Evolutionary conservation across 2,329 filamentous ascomycete species (phyloP).

Genomic region (Aspergillus ibericus): DNA sequence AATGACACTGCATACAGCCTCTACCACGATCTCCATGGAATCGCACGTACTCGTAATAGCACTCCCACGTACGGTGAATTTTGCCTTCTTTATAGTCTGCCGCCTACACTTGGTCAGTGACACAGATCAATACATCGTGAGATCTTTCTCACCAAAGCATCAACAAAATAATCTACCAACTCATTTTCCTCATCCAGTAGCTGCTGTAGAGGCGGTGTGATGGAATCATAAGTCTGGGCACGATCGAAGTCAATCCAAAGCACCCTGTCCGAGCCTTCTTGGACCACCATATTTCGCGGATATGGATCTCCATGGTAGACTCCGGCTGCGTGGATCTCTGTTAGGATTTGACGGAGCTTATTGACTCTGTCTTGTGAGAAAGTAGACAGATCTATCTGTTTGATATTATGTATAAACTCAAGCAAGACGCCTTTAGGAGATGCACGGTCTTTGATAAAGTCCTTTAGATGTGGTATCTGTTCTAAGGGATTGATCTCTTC

Average conservation of each 20-base stretch:
- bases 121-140: too few relatives aligned
- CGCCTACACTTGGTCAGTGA: too few relatives aligned
- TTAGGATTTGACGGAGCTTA: constrained; percentile 13
- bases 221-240: constrained; percentile 10
- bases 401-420: constrained; percentile 15
- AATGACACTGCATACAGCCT: too few relatives aligned
- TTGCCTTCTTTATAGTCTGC: too few relatives aligned
- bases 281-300: constrained; percentile 18
- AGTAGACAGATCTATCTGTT: constrained; percentile 11
- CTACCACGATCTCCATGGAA: too few relatives aligned
- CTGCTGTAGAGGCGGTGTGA: too few relatives aligned
- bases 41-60: too few relatives aligned
- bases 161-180: too few relatives aligned
- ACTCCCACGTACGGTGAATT: too few relatives aligned
- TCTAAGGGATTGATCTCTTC: constrained; percentile 1
- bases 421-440: constrained; percentile 17
- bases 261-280: constrained; percentile 8
- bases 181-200: too few relatives aligned
- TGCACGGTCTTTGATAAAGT: constrained; percentile 12
- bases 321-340: constrained; percentile 11
- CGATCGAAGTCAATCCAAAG: constrained; percentile 21
- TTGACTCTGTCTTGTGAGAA: constrained; percentile 8
- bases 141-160: too few relatives aligned
- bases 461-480: neutral
- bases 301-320: constrained; percentile 18